phyloP scores from a whole-genome alignment of 2,329 filamentous ascomycete genomes.

The Xylaria sp. region DNA sequence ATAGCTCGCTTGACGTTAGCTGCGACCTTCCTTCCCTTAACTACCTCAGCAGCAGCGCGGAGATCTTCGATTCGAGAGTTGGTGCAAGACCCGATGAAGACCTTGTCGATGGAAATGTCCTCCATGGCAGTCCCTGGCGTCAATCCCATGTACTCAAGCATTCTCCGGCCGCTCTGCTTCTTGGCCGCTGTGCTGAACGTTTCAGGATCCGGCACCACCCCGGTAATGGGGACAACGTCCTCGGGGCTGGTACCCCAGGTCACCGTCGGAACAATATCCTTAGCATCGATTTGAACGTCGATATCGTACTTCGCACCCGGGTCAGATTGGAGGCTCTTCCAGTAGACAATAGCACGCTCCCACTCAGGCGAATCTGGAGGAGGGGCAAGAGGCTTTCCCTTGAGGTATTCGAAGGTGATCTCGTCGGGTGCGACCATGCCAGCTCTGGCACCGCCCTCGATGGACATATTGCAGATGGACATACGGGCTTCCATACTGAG shows the following conservation, averaged over 20 bases:
- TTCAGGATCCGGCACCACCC: constrained; percentile 88
- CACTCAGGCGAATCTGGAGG: constrained; percentile 86
- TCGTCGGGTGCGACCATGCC: constrained; percentile 98
- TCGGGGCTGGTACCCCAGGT: constrained; percentile 98
- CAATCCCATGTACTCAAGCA: constrained; percentile 97
- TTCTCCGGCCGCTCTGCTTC: constrained; percentile 81
- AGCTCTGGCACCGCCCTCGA: constrained; percentile 93
- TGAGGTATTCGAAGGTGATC: constrained; percentile 93
- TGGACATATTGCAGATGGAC: constrained; percentile 99
- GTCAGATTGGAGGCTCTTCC: constrained; percentile 87
- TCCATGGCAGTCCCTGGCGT: constrained; percentile 88
- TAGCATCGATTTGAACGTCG: constrained; percentile 88
- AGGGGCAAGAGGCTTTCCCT: constrained; percentile 88
- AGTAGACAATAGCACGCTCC: constrained; percentile 89
- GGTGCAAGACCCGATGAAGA: constrained; percentile 98
- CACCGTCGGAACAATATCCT: constrained; percentile 92
- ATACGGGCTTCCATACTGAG: constrained; percentile 97
- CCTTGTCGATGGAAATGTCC: constrained; percentile 92
- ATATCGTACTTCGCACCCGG: constrained; percentile 89
- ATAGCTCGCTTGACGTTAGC: constrained; percentile 91
- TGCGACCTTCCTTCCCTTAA: constrained; percentile 88
- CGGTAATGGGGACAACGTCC: constrained; percentile 94
- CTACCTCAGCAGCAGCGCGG: constrained; percentile 84
- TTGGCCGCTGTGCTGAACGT: constrained; percentile 83
- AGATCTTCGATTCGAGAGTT: constrained; percentile 98